A percentile compares a stretch with the other conserved stretches of the same genome.
Conservation (phyloP, 768 basidiomycete species). For the Tulasnella sp. region DNA sequence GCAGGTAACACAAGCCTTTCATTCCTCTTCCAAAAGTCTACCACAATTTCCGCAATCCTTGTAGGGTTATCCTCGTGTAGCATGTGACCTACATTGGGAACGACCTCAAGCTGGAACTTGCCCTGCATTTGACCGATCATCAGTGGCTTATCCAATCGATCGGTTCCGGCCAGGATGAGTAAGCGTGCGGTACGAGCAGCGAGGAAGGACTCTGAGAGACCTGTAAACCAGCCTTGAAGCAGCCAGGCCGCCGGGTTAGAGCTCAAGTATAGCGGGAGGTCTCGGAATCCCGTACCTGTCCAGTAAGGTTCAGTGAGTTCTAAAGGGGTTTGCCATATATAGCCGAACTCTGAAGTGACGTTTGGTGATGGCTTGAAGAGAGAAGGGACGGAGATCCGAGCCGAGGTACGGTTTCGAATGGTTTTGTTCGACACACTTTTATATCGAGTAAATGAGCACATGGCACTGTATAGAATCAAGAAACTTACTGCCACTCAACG, state of each 20-base stretch:
- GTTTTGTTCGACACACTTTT: conserved; percentile 35
- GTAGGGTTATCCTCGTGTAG: conserved; percentile 91
- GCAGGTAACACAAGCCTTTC: conserved; percentile 50
- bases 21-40: conserved; percentile 88
- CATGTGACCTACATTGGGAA: conserved; percentile 84
- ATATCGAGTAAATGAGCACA: not conserved
- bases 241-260: not conserved
- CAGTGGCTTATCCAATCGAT: conserved; percentile 81
- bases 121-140: conserved; percentile 97
- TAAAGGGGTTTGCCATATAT: conserved; percentile 78
- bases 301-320: conserved; percentile 81
- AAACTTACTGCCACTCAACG: conserved; percentile 89
- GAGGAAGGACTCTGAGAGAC: conserved; percentile 72
- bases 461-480: not conserved
- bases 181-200: conserved; percentile 68
- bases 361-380: conserved; percentile 39
- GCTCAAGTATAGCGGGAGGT: not conserved
- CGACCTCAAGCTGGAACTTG: conserved; percentile 88
- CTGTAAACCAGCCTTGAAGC: conserved; percentile 81
- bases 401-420: conserved; percentile 71
- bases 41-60: conserved; percentile 63
- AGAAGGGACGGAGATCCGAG: conserved; percentile 79
- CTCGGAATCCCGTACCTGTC: conserved; percentile 42
- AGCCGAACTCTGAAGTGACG: conserved; percentile 30
- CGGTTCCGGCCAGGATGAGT: conserved; percentile 84